Evolutionary conservation across 805 yeast species (phyloP), one percentile per base, ranked within the genome.

Genomic region (Spathaspora arborariae): DNA sequence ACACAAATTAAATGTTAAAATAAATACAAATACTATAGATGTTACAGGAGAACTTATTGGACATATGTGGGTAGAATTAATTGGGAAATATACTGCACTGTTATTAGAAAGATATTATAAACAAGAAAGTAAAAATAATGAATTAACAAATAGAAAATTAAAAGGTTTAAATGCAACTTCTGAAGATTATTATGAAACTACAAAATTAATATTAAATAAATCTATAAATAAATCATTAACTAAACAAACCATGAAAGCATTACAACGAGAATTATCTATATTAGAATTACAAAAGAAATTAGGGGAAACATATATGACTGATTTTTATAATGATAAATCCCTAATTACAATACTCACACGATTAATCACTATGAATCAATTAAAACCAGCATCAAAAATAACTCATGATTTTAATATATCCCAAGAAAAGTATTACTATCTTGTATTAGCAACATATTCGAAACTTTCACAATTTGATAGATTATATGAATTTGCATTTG

Each of bases 31-130:
- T 42, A 51, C 53, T 22, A 46, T 71, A 15, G 62, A 60, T 33
- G 62, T 72, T 1, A 60, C 59, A 38, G 76, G 76, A 2, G 71
- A 66, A 34, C 55, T 72, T 20, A 65, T 72, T 11, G 66, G 68
- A 16, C 60, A 66, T 22, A 65, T 68, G 45, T 72, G 76, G 75
- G 49, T 59, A 2, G 51, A 67, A 37, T 52, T 57, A 18, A 55
- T 68, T 10, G 74, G 67, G 0, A 56, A 56, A 15, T 8, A 46
- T 20, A 55, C 64, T 45, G 41, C 51, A 2, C 53, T 56, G 30
- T 39, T 57, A 9, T 53, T 67, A 21, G 65, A 62, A 40, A 58
- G 55, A 9, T 72, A 56, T 48, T 62, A 52, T 47, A 62, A 56
- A 39, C 67, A 64, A 42, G 68, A 65, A 42, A 72, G 66, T 46